Evolutionary conservation across 805 yeast genomes (phyloP).

Genomic region (Saccharomycopsis sp.): DNA sequence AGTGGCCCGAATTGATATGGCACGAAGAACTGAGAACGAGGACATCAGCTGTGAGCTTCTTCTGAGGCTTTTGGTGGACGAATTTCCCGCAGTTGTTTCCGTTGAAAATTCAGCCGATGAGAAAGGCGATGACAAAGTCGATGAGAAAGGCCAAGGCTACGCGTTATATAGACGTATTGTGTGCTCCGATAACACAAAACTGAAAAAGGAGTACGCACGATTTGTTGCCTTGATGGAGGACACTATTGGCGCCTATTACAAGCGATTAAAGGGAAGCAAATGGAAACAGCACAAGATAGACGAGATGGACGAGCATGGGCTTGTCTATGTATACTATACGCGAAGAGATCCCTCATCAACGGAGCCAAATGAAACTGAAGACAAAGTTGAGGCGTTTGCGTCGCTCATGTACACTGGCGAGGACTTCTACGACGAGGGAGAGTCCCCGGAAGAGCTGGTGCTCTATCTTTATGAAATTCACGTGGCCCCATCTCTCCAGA

Average conservation of each 20-base stretch:
- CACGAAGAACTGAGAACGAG: not conserved
- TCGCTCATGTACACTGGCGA: constrained; percentile 7
- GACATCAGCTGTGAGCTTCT: not conserved
- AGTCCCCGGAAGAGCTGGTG: not conserved
- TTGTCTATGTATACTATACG: constrained; percentile 10
- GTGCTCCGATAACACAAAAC: not conserved
- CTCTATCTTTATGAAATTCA: constrained; percentile 16
- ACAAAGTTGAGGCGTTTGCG: constrained; percentile 6
- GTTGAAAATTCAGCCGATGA: not conserved
- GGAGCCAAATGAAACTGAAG: not conserved
- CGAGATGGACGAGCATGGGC: constrained; percentile 4
- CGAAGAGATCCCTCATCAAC: not conserved
- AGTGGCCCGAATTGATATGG: too few relatives aligned
- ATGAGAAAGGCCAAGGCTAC: not conserved
- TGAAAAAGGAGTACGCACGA: not conserved
- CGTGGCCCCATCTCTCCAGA: constrained; percentile 1
- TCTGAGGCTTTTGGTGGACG: not conserved
- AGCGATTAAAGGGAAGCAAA: constrained; percentile 5
- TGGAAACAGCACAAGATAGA: constrained; percentile 13
- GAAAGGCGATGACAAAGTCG: too few relatives aligned
- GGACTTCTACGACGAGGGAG: not conserved
- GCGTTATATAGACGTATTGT: constrained; percentile 3
- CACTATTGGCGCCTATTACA: constrained; percentile 10
- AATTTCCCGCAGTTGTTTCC: not conserved
- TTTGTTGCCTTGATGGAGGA: constrained; percentile 7